Conservation (phyloP, 306 rosid genomes). For the Cicer pinnatifidum region DNA sequence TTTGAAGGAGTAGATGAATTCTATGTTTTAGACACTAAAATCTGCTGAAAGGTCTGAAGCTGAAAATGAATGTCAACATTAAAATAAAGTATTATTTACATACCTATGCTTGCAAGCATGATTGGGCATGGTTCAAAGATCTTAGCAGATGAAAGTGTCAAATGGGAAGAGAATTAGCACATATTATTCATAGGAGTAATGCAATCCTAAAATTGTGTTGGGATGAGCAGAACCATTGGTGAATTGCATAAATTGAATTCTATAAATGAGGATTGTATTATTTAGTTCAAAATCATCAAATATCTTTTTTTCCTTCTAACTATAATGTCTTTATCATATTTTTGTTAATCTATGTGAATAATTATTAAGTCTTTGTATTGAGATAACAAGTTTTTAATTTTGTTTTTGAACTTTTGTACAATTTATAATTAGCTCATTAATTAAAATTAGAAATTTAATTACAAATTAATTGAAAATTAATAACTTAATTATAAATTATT, state of each 20-base stretch:
- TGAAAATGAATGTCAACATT: neutral
- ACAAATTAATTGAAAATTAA: too few relatives aligned
- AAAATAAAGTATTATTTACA: neutral
- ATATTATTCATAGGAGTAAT: neutral
- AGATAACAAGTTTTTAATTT: too few relatives aligned
- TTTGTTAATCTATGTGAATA: too few relatives aligned
- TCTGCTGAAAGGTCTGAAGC: neutral
- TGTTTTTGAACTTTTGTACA: too few relatives aligned
- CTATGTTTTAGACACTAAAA: neutral
- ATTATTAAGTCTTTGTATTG: too few relatives aligned
- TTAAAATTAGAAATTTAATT: too few relatives aligned
- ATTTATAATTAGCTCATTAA: too few relatives aligned
- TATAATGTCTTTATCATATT: too few relatives aligned
- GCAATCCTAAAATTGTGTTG: neutral
- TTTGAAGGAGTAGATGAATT: conserved; percentile 6
- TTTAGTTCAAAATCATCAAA: neutral
- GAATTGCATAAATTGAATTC: neutral
- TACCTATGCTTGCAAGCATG: neutral
- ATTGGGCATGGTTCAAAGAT: neutral
- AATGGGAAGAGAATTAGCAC: neutral
- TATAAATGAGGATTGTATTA: too few relatives aligned
- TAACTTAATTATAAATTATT: too few relatives aligned
- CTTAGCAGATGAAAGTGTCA: neutral
- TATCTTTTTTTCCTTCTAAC: too few relatives aligned
- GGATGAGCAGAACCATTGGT: neutral